These are phyloP conservation scores for Penicillium sp. DNA, from an alignment of 2,329 filamentous ascomycete species.

Conservation along the genomic window DNA sequence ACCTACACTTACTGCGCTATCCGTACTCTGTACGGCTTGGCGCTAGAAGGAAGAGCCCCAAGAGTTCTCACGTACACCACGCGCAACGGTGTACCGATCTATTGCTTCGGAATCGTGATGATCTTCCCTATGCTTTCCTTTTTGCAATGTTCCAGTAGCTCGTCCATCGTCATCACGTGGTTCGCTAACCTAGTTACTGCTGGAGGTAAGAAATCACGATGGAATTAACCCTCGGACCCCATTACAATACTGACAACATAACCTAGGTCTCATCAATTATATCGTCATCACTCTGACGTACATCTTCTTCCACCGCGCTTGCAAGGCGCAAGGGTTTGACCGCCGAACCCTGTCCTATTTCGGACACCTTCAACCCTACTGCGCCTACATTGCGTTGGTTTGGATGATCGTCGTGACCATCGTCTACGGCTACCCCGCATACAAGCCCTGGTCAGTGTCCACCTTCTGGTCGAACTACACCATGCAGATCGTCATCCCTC, in stretches of 20 bases:
- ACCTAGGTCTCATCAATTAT: slow-evolving; percentile 55
- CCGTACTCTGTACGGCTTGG: slow-evolving; percentile 54
- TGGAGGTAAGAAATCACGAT: slow-evolving; percentile 40
- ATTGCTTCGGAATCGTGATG: slow-evolving; percentile 56
- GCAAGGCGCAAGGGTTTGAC: slow-evolving; percentile 53
- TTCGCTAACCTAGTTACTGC: slow-evolving; percentile 59
- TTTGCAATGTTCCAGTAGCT: slow-evolving; percentile 52
- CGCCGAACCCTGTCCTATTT: slow-evolving; percentile 58
- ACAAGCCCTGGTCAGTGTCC: slow-evolving; percentile 47
- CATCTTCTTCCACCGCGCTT: slow-evolving; percentile 58
- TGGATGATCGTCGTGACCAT: slow-evolving; percentile 28
- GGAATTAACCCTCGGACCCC: background rate
- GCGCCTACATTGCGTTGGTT: slow-evolving; percentile 36
- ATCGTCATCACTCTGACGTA: slow-evolving; percentile 61
- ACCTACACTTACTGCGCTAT: slow-evolving; percentile 57
- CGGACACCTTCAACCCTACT: slow-evolving; percentile 61
- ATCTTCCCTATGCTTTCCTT: slow-evolving; percentile 56
- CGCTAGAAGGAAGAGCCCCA: slow-evolving; percentile 55
- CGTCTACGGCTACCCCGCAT: slow-evolving; percentile 58
- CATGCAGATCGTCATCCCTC: slow-evolving; percentile 56
- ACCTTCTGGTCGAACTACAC: slow-evolving; percentile 56
- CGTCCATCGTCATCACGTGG: slow-evolving; percentile 54
- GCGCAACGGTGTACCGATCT: slow-evolving; percentile 61
- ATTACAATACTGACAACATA: background rate
- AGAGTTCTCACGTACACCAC: slow-evolving; percentile 59